These are phyloP conservation scores for Meredithiella fracta DNA, from an alignment of 2,329 filamentous ascomycete genomes.

Conservation along the genomic window DNA sequence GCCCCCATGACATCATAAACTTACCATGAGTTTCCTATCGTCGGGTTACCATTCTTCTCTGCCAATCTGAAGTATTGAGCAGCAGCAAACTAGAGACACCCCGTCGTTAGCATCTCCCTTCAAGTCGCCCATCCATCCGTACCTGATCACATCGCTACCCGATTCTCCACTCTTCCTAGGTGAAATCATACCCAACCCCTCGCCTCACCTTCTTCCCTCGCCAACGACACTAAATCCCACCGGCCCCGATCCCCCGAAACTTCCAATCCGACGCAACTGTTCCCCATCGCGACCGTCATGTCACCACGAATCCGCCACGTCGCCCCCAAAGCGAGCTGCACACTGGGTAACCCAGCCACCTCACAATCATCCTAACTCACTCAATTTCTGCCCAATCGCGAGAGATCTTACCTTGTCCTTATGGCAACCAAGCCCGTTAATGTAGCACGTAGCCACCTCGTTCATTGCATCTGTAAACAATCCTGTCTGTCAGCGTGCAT, in stretches of 20 bases:
- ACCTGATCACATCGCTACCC: too few relatives aligned
- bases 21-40: conserved; percentile 87
- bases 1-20: conserved; percentile 20
- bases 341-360: too few relatives aligned
- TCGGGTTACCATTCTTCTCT: conserved; percentile 77
- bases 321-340: too few relatives aligned
- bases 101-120: not conserved
- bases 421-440: conserved; percentile 90
- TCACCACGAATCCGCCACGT: too few relatives aligned
- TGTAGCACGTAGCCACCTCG: conserved; percentile 87
- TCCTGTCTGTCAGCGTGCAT: not conserved
- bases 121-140: too few relatives aligned
- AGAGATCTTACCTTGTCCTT: conserved; percentile 83
- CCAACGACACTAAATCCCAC: not conserved
- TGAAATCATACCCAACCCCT: too few relatives aligned
- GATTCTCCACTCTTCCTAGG: too few relatives aligned
- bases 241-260: too few relatives aligned
- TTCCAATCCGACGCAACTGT: too few relatives aligned
- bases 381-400: not conserved
- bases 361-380: not conserved
- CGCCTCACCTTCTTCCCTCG: not conserved
- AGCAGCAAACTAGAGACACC: conserved; percentile 44
- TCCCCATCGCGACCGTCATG: too few relatives aligned
- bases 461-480: conserved; percentile 70
- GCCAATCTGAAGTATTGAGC: conserved; percentile 87